Evolutionary conservation across 1,284 basidiomycete genomes (phyloP).

Genomic region (Ceratorhiza oryzae-sativae): DNA sequence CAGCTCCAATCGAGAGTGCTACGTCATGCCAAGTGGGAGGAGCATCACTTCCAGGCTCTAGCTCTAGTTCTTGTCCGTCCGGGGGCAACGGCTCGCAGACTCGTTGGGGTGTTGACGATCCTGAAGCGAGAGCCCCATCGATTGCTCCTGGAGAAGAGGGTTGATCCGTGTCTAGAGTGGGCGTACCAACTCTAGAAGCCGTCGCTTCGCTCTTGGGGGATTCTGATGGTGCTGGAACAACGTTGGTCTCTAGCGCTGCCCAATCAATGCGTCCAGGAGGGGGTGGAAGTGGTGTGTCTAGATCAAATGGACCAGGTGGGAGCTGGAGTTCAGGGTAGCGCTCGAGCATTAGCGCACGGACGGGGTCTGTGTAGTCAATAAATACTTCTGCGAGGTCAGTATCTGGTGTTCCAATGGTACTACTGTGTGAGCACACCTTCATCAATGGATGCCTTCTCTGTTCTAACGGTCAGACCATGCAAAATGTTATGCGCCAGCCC

Average conservation of each 20-base stretch:
- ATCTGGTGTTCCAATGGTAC: background rate
- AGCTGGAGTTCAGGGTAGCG: conserved; percentile 83
- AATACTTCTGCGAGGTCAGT: conserved; percentile 61
- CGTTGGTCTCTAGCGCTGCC: conserved; percentile 18
- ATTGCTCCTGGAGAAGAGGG: background rate
- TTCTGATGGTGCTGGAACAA: conserved; percentile 8
- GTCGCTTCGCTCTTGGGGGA: conserved; percentile 38
- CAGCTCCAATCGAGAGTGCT: conserved; percentile 86
- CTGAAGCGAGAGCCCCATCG: background rate
- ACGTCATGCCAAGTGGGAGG: conserved; percentile 87
- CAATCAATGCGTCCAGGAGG: conserved; percentile 69
- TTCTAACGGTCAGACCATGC: background rate
- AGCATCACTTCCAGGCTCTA: conserved; percentile 47
- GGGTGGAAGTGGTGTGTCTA: conserved; percentile 83
- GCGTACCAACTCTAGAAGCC: background rate
- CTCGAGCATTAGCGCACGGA: conserved; percentile 73
- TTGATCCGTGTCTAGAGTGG: background rate
- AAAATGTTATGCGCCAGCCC: background rate
- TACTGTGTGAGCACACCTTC: conserved; percentile 48
- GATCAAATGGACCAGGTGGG: conserved; percentile 67
- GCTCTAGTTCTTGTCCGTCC: conserved; percentile 28
- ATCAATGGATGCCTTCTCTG: conserved; percentile 65
- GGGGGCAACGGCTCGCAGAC: background rate
- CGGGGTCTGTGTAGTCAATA: conserved; percentile 83
- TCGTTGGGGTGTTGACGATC: background rate